Base-by-base conservation (phyloP, 106 monocot species). In the Allium fistulosum region DNA sequence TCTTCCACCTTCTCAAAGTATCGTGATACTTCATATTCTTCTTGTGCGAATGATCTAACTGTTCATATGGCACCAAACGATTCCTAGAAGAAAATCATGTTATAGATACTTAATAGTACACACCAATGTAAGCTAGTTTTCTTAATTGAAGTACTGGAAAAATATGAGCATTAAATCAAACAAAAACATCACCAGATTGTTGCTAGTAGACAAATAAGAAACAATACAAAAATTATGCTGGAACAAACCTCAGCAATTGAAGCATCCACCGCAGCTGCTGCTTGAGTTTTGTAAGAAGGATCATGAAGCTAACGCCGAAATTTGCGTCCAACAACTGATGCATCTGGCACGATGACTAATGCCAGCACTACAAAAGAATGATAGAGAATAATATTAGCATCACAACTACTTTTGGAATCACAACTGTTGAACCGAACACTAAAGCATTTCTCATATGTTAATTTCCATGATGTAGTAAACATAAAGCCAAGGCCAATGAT, bases 271-370 rank as follows among this genome's bases (percentile, higher is more conserved):
- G 99, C 99, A 26, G 99, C 99, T 61, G 92, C 92, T 76, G 99
- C 99, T 77, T 99, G 99, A 69, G 99, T 99, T 66, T 99, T 86
- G 74, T 99, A 89, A 61, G 99, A 93, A 66, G 92, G 99, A 71
- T 99, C 99, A 56, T 92, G 92, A 66, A 99, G 89, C 71, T 81
- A 99, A 49, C 99, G 88, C 53, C 99, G 92, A 76, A 93, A 99
- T 27, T 77, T 83, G 16, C 99, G 87, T 22, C 92, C 99, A 59
- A 68, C 99, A 79, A 99, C 67, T 61, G 89, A 99, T 76, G 92
- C 71, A 69, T 51, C 78, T 51, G 99, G 99, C 46, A 99, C 99
- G 73, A 99, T 79, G 55, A 80, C 68, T 66, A 99, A 72, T 62
- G 99, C 84, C 77, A 99, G 67, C 63, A 99, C 99, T 99, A 82